Evolutionary conservation across 257 asterid species (phyloP), one percentile per base, ranked within the genome.

Genomic region (Paulownia fortunei): DNA sequence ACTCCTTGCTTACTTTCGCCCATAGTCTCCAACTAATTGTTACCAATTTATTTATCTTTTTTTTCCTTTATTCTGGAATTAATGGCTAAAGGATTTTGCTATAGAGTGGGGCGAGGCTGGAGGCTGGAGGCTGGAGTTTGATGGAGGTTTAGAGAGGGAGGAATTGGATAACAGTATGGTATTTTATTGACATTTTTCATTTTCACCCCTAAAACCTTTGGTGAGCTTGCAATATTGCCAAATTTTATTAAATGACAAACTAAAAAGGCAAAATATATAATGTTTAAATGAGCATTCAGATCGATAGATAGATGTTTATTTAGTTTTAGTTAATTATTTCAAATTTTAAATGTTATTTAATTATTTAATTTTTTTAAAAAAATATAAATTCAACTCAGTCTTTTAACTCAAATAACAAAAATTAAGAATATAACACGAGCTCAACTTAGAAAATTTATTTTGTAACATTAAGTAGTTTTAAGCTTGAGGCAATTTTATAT

Each of bases 1-100:
- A 79, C 84, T 41, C 89, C 94, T 82, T 85, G 94, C 79, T 92
- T 90, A 55, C 85, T 84, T 66, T 77, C 92, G 16, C 87, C 93
- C 92, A 87, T 88, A 7, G 23, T 24, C 76, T 46, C 19, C 18
- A 41, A 36, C 5, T 49, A 32, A 21, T 26, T 8, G 24, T 15
- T 32, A 3, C 21, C 36, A 19, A 68, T n/a, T 64, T 72, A 36
- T 52, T n/a, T 39, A 3, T 15, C 44, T 7, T 68, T 52, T 46
- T 41, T 18, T n/a, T n/a, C 52, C 37, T 36, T 41, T 41, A 49
- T 34, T 54, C 23, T 44, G 36, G 74, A 52, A 51, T 30, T 27
- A 76, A n/a, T 52, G 63, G 27, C 23, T 69, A 68, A 63, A 16
- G 71, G 59, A 24, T 27, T 49, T 19, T 9, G 80, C 41, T 44